Evolutionary conservation across 495 filamentous ascomycete genomes (phyloP).

Genomic region (Penicillium bovifimosum): DNA sequence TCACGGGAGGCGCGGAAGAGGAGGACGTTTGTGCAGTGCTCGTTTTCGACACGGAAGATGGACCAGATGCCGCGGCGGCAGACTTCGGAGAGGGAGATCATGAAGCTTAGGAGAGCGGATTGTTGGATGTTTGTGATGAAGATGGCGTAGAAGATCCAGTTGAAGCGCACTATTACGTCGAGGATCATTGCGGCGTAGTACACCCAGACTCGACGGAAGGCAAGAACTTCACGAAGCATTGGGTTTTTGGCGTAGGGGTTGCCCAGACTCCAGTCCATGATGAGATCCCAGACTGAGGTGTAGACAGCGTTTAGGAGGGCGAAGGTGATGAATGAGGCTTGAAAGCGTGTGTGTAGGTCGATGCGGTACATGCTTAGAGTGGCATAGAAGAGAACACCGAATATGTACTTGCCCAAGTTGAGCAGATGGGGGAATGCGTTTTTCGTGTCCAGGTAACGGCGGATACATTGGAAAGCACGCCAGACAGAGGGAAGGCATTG

Average conservation of each 20-base stretch:
- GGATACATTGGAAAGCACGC: constrained; percentile 84
- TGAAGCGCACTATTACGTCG: constrained; percentile 86
- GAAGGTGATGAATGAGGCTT: constrained; percentile 70
- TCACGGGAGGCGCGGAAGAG: constrained; percentile 79
- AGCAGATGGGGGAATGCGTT: constrained; percentile 88
- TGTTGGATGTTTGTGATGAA: constrained; percentile 74
- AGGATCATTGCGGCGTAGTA: constrained; percentile 83
- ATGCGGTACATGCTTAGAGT: constrained; percentile 79
- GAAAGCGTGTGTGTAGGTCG: constrained; percentile 46
- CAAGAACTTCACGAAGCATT: constrained; percentile 74
- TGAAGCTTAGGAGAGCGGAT: constrained; percentile 68
- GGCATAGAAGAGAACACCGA: constrained; percentile 73
- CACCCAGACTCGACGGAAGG: constrained; percentile 66
- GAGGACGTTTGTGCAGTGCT: constrained; percentile 84
- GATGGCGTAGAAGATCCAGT: constrained; percentile 93
- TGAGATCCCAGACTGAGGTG: constrained; percentile 88
- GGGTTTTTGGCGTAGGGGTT: constrained; percentile 64
- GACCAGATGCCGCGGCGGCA: constrained; percentile 81
- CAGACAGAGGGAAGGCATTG: constrained; percentile 76
- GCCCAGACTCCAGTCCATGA: constrained; percentile 90
- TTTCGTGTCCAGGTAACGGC: constrained; percentile 81
- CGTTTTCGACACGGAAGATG: constrained; percentile 92
- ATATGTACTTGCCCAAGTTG: constrained; percentile 88
- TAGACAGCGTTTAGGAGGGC: constrained; percentile 77
- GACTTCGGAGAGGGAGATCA: constrained; percentile 71